Base-by-base conservation (phyloP, 1,284 basidiomycete genomes). In the Phlebopus sp. region DNA sequence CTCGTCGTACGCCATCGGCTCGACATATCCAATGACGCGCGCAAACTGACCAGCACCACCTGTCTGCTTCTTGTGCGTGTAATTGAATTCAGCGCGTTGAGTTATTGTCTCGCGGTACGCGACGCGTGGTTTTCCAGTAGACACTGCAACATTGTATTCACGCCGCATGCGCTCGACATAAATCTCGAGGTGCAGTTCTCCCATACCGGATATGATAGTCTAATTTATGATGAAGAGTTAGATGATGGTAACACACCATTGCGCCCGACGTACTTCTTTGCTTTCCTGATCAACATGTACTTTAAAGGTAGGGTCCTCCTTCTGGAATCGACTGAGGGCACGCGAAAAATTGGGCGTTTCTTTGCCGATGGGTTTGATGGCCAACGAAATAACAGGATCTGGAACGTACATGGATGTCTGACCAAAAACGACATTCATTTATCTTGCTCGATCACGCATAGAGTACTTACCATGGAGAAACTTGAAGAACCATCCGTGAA, bases 201-300 rank as follows among this genome's bases (percentile, higher is more conserved):
- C 97, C 97, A 99, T 99, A 15, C 97, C 97, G 29, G 92, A 96
- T 55, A 99, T 98, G 68, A 99, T 99, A n/a, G 97, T 99, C 88
- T 92, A 56, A 3, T 31, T 3, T 18, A 43, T n/a, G 51, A 35
- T 34, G 25, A 2, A 7, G 5, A 38, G 23, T 55, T 44, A 49
- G 51, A 40, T 11, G 21, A 23, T 46, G 29, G 32, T 39, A 5
- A 42, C 6, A 18, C 21, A 1, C 7, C 35, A 38, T 34, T 17
- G n/a, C 9, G 34, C 13, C 13, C 4, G 27, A 49, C 67, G 46
- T 55, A 87, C 89, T 81, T 99, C 97, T 70, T 95, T 92, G 59
- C 89, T 92, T 66, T 97, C 94, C 30, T 77, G 70, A 69, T 99
- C 97, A 49, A 99, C 82, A 67, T 98, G 96, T 1, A 99, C 96